Conservation (phyloP, 257 asterid species). For the Linderniella brevidens region DNA sequence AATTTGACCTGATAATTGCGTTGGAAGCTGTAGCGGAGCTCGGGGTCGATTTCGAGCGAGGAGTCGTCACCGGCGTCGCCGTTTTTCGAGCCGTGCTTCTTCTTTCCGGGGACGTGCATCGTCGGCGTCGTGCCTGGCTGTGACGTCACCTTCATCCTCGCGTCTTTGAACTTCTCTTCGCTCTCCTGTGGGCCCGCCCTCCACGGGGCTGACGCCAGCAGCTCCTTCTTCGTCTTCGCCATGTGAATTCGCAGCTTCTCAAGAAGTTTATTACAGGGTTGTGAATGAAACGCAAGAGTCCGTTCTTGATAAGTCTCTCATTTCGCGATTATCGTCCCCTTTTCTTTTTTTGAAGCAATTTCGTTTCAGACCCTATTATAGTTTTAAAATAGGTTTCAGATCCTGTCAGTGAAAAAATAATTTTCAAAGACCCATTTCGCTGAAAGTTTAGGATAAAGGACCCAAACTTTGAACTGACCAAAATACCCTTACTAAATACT, state of each 20-base stretch:
- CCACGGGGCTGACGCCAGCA: constrained; percentile 92
- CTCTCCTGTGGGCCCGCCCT: constrained; percentile 38
- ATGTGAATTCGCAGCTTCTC: constrained; percentile 9
- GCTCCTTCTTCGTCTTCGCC: constrained; percentile 81
- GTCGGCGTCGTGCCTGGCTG: constrained; percentile 76
- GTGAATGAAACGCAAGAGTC: background rate
- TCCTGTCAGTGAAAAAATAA: no score
- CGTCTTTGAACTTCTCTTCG: constrained; percentile 65
- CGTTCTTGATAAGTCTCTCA: no score
- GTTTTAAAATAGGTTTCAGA: no score
- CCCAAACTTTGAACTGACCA: no score
- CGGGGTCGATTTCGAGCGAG: constrained; percentile 63
- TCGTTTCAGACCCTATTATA: no score
- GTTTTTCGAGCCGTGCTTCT: constrained; percentile 20
- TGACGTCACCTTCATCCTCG: constrained; percentile 52
- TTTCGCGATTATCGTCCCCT: no score
- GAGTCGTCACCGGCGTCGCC: constrained; percentile 31
- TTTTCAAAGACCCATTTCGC: no score
- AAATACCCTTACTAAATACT: no score
- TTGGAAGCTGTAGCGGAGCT: constrained; percentile 89
- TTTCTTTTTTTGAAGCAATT: no score
- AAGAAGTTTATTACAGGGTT: background rate
- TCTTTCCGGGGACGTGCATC: constrained; percentile 76
- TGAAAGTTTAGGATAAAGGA: no score
- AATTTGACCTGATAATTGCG: constrained; percentile 85